Base-by-base conservation (phyloP, 75 land plant genomes). In the Pinus taeda region DNA sequence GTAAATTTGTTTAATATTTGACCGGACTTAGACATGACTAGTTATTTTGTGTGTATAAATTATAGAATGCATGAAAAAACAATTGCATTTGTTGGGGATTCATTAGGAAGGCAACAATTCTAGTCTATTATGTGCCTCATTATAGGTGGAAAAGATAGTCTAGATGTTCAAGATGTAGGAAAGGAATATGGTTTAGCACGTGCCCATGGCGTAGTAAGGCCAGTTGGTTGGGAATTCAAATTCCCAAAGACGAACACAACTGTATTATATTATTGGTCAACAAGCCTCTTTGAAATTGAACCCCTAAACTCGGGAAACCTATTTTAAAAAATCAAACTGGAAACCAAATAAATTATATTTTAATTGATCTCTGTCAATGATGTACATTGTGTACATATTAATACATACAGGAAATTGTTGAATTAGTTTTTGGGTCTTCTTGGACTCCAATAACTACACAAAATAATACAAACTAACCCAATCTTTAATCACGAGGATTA, bases 51-150 rank as follows among this genome's bases (percentile, higher is more conserved):
- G 78, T 95, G 26, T 81, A 78, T 87, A 88, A 92, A 39, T 66
- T 64, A 53, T 89, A 96, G 99, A 83, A 84, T 96, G 91, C 80
- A 74, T 75, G 73, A 90, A 83, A 94, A 92, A 84, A 91, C 92
- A 11, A 59, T 96, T 11, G 99, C 95, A 56, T 86, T 94, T 76
- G 78, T 96, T 42, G 99, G 99, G 26, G 99, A 96, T 76, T 96
- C 99, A 8, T 74, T 96, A 63, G 99, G 95, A 1, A 77, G 92
- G 62, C 99, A 96, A 60, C 99, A 96, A 75, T 92, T 85, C 37
- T 97, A 94, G 74, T 96, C 99, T 30, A 74, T 96, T 49, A 89
- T 96, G 88, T 96, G 99, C 73, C 89, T 96, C 91, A 42, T 94
- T 24, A 90, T 95, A 0, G 87, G 87, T 73, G 95, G 97, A 12